Conservation (phyloP, 306 rosid species). For the Glycine tomentella region DNA sequence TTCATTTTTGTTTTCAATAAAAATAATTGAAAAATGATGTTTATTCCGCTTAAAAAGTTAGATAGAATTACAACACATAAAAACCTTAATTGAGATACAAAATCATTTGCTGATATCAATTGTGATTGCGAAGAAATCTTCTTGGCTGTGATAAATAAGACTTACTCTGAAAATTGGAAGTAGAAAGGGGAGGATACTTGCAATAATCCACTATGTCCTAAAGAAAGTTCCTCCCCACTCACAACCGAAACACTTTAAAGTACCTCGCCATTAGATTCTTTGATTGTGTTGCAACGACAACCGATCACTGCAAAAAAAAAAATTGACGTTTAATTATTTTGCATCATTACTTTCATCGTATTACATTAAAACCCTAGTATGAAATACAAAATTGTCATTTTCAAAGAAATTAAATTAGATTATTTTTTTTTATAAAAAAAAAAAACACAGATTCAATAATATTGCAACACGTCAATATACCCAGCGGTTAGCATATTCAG, state of each 20-base stretch:
- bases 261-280: constrained; percentile 9
- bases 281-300: constrained; percentile 7
- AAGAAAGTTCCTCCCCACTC: constrained; percentile 15
- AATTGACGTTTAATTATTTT: too few species aligned
- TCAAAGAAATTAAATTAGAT: not conserved
- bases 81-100: not conserved
- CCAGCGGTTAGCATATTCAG: not conserved
- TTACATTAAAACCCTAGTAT: not conserved
- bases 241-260: not conserved
- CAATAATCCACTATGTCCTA: not conserved
- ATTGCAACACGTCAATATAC: not conserved
- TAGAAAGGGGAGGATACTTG: not conserved
- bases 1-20: too few species aligned
- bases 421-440: too few species aligned
- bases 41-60: too few species aligned
- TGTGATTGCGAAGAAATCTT: constrained; percentile 23
- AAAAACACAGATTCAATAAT: not conserved
- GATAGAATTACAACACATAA: not conserved
- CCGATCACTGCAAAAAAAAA: not conserved
- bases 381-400: constrained; percentile 6
- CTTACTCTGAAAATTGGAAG: not conserved
- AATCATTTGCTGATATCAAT: not conserved
- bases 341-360: too few species aligned
- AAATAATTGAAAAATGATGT: too few species aligned
- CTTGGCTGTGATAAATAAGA: not conserved